These are phyloP conservation scores for Boletus patriciae DNA, from an alignment of 768 basidiomycete genomes.

Conservation along the genomic window DNA sequence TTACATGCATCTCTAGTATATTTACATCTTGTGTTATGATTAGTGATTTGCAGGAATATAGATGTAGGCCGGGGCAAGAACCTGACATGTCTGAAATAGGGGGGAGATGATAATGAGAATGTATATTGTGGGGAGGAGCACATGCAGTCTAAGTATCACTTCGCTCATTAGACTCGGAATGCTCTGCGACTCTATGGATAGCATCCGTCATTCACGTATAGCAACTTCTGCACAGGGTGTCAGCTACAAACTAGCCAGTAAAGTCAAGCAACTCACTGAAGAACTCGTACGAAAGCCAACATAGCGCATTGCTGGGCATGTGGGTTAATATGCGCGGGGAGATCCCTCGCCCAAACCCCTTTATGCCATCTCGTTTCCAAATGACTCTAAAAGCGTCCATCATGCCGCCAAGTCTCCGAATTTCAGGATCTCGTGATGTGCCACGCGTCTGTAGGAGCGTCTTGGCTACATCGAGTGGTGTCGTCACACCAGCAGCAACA, in stretches of 20 bases:
- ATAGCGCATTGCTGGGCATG: slow-evolving; percentile 95
- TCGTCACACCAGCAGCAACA: slow-evolving; percentile 93
- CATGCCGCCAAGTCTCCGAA: slow-evolving; percentile 83
- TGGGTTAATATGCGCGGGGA: slow-evolving; percentile 90
- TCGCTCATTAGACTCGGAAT: slow-evolving; percentile 8
- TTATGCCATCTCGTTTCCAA: slow-evolving; percentile 79
- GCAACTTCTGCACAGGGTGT: slow-evolving; percentile 52
- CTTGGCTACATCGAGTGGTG: slow-evolving; percentile 96
- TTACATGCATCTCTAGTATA: neutral
- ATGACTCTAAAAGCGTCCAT: slow-evolving; percentile 86
- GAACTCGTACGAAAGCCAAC: slow-evolving; percentile 98
- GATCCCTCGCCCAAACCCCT: slow-evolving; percentile 84
- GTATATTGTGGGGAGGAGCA: slow-evolving; percentile 14
- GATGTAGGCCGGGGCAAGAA: neutral
- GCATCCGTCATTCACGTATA: slow-evolving; percentile 46
- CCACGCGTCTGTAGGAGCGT: slow-evolving; percentile 95
- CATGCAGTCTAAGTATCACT: neutral
- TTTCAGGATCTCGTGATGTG: slow-evolving; percentile 79
- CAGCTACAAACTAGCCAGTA: slow-evolving; percentile 1
- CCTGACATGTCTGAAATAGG: no score
- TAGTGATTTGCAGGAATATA: slow-evolving; percentile 1
- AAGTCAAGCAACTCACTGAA: slow-evolving; percentile 71
- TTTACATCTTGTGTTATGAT: neutral
- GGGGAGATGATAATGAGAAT: slow-evolving; percentile 17
- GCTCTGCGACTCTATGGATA: slow-evolving; percentile 18